These are phyloP conservation scores for Colletotrichum sp. DNA, from an alignment of 2,329 filamentous ascomycete species.

Conservation along the genomic window DNA sequence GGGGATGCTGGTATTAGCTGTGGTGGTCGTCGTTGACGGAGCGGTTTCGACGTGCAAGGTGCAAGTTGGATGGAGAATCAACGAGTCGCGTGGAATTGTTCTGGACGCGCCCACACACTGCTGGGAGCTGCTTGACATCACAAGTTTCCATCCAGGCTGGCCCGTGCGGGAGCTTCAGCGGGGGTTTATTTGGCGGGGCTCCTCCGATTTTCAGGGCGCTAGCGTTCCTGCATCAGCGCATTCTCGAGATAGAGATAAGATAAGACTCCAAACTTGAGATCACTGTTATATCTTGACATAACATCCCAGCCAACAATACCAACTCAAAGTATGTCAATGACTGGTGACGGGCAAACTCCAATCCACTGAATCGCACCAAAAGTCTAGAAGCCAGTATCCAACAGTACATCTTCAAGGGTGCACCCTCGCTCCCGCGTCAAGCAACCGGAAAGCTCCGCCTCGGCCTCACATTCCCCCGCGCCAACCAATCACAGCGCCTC, in stretches of 20 bases:
- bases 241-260: not conserved
- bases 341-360: not conserved
- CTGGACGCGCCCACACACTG: not conserved
- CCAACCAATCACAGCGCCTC: not conserved
- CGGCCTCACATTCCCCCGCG: not conserved
- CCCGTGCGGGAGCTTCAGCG: slow-evolving; percentile 11
- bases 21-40: not conserved
- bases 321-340: not conserved
- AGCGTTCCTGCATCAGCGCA: slow-evolving; percentile 7
- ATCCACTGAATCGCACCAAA: not conserved
- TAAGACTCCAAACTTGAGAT: not conserved
- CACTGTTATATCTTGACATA: not conserved
- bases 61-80: not conserved
- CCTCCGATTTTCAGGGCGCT: not conserved
- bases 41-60: not conserved
- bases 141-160: not conserved
- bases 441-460: not conserved
- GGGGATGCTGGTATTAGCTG: not conserved
- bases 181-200: slow-evolving; percentile 9
- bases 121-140: slow-evolving; percentile 10
- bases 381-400: not conserved
- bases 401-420: not conserved
- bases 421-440: not conserved
- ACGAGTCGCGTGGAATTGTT: not conserved
- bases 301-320: not conserved